Base-by-base conservation (phyloP, 2,329 filamentous ascomycete species). In the Pseudogymnoascus sp. region DNA sequence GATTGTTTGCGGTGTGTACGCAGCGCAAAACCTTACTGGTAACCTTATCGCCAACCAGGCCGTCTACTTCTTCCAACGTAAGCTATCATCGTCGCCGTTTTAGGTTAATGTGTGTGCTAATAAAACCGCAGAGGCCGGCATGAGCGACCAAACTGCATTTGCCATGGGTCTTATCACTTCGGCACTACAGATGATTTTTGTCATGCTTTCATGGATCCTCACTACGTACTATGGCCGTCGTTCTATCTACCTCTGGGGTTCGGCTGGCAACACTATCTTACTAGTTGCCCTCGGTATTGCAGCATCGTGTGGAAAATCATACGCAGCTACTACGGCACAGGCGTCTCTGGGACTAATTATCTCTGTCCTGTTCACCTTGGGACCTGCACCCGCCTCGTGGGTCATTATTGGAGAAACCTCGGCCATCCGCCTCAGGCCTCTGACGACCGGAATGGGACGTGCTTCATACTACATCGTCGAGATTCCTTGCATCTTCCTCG, bases 321-420 rank as follows among this genome's bases (percentile, higher is more conserved):
- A 25, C 20, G 20, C 20, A 43, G 68, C 81, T 47, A 77, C 41
- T n/a, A 14, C 28, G 22, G 39, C 39, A 2, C 39, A 43, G 12
- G 39, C 39, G 20, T 43, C 39, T 20, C 5, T 43, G 12, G 39
- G 39, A 87, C 41, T 43, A 59, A 84, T 87, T 66, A 77, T 88
- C 68, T 87, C 85, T 25, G 81, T 88, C 61, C 72, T 86, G 33
- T 89, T 86, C 75, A 82, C 80, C 41, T 71, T 85, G 12, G 83
- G 82, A 66, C 83, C 82, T 33, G 85, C 82, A 1, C 85, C 85
- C 57, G 81, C 82, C 38, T 86, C 84, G 7, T 88, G 81, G 79
- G 81, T 83, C 73, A 84, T 87, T 66, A 87, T 88, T 57, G 83
- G 81, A 66, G 85, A 88, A 72, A 87, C 85, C 2, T 86, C 85